phyloP scores from a whole-genome alignment of 768 basidiomycete species.

The Wakefieldia striispora region DNA sequence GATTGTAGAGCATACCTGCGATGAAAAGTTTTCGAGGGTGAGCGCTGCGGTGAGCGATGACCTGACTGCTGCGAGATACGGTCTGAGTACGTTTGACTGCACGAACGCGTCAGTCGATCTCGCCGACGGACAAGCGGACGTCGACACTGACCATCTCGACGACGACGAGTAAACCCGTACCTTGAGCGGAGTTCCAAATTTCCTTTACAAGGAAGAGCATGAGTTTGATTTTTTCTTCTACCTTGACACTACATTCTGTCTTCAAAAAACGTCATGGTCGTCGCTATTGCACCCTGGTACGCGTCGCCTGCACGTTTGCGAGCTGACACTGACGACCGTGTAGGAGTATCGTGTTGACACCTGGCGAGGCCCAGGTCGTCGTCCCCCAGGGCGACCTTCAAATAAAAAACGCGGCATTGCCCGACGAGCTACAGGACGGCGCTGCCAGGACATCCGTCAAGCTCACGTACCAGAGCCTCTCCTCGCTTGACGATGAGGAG shows the following conservation, averaged over 20 bases:
- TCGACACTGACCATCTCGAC: constrained; percentile 49
- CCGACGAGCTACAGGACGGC: constrained; percentile 64
- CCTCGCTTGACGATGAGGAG: constrained; percentile 36
- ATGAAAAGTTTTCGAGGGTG: constrained; percentile 96
- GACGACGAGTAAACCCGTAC: constrained; percentile 11
- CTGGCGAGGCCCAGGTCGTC: constrained; percentile 57
- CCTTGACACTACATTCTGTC: background rate
- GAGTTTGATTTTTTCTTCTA: constrained; percentile 3
- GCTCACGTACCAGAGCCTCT: constrained; percentile 50
- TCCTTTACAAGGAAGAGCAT: background rate
- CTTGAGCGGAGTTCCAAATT: constrained; percentile 46
- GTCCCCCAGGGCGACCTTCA: constrained; percentile 64
- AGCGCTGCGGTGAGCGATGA: constrained; percentile 97
- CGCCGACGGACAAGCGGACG: background rate
- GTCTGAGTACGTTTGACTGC: constrained; percentile 92
- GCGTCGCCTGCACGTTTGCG: constrained; percentile 18
- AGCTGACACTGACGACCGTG: constrained; percentile 9
- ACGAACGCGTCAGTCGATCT: constrained; percentile 6
- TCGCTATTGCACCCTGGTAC: constrained; percentile 68
- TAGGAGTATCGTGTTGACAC: constrained; percentile 63
- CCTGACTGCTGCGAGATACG: constrained; percentile 93
- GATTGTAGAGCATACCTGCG: constrained; percentile 50
- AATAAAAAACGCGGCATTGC: constrained; percentile 82
- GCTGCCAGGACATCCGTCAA: constrained; percentile 65
- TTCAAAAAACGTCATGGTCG: constrained; percentile 43